phyloP scores from a whole-genome alignment of 768 basidiomycete species.

The Tubosaeta brunneosetosa region DNA sequence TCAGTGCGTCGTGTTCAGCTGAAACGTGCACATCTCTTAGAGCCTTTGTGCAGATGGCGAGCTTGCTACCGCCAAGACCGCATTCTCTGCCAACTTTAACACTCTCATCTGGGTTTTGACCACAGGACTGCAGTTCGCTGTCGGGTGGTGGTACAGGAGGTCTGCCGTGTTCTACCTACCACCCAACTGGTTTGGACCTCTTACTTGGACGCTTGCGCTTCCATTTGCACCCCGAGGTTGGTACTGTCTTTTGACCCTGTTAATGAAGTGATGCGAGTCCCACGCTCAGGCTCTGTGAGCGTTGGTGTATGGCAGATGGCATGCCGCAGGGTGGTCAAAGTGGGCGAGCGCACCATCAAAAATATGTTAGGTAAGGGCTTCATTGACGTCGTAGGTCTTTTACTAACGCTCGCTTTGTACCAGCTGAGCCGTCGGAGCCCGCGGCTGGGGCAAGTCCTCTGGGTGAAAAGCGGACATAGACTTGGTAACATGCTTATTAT shows the following conservation, averaged over 20 bases:
- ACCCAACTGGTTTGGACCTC: conserved; percentile 81
- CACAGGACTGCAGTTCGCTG: conserved; percentile 76
- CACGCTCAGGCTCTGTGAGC: conserved; percentile 73
- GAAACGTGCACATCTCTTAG: not conserved
- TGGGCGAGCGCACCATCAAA: conserved; percentile 69
- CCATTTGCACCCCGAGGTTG: conserved; percentile 87
- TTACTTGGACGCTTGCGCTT: conserved; percentile 83
- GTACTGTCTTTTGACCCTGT: conserved; percentile 19
- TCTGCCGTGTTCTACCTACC: conserved; percentile 94
- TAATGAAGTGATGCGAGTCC: not conserved
- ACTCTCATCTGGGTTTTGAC: conserved; percentile 75
- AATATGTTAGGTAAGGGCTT: conserved; percentile 46
- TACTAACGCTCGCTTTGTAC: not conserved
- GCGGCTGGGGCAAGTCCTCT: conserved; percentile 9
- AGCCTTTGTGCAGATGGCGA: conserved; percentile 55
- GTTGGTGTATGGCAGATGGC: conserved; percentile 96
- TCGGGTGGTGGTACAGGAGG: conserved; percentile 90
- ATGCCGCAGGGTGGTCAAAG: conserved; percentile 76
- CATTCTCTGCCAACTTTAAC: conserved; percentile 71
- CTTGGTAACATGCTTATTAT: conserved; percentile 2
- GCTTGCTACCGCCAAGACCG: conserved; percentile 51
- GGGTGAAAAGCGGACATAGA: conserved; percentile 18
- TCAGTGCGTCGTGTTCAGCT: conserved; percentile 56
- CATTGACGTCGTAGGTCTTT: conserved; percentile 4
- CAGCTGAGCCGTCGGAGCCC: conserved; percentile 22